These are phyloP conservation scores for baker's yeast (Saccharomyces cerevisiae) DNA, from an alignment of 805 yeast genomes.

Conservation along the genomic window DNA sequence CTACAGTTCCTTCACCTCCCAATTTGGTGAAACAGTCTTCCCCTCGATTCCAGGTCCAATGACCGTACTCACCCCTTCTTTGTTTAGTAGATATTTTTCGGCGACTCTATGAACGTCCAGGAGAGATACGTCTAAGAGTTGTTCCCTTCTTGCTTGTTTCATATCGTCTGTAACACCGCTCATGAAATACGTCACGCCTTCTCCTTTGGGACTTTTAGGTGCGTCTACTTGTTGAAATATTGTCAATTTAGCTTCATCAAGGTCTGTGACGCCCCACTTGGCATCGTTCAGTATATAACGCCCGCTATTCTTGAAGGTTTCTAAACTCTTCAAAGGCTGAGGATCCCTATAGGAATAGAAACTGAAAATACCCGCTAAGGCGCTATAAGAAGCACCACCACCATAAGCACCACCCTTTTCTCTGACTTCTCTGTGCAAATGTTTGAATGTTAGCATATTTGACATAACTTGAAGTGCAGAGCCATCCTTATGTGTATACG, in stretches of 20 bases:
- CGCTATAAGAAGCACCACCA: constrained; percentile 82
- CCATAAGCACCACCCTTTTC: constrained; percentile 98
- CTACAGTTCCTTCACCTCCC: constrained; percentile 13
- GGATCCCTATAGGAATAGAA: constrained; percentile 94
- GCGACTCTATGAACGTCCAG: constrained; percentile 57
- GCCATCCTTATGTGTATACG: constrained; percentile 64
- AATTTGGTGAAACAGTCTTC: constrained; percentile 9
- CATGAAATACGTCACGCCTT: constrained; percentile 60
- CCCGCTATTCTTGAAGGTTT: constrained; percentile 48
- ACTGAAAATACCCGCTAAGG: constrained; percentile 69
- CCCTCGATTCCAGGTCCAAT: constrained; percentile 16
- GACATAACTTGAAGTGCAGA: constrained; percentile 80
- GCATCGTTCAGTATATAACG: constrained; percentile 37
- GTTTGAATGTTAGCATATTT: constrained; percentile 70
- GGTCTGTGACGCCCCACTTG: constrained; percentile 51
- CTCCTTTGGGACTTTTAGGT: constrained; percentile 71
- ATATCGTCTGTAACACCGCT: constrained; percentile 68
- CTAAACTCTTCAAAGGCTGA: constrained; percentile 61
- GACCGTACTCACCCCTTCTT: constrained; percentile 11
- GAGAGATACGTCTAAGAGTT: constrained; percentile 56
- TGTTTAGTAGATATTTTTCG: constrained; percentile 37
- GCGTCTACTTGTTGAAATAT: constrained; percentile 90
- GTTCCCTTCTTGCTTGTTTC: constrained; percentile 73
- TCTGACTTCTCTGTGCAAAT: constrained; percentile 80
- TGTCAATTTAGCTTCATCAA: constrained; percentile 84